These are phyloP conservation scores for Pythium vanterpoolii DNA, from an alignment of 352 stramenopile species.

Conservation along the genomic window DNA sequence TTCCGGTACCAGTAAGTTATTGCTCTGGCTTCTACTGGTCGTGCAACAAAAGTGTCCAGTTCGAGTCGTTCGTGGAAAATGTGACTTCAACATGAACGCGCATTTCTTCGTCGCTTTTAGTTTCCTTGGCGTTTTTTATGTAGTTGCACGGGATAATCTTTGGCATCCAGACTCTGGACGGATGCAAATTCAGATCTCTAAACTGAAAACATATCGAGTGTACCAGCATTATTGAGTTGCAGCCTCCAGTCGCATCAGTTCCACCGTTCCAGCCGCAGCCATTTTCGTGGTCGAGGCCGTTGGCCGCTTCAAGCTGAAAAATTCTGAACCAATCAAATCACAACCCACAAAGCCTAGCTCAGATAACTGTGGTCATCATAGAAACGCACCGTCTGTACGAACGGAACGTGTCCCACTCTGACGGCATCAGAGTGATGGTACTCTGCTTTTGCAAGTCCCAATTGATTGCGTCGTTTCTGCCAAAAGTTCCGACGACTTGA, in stretches of 20 bases:
- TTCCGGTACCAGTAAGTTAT: neutral
- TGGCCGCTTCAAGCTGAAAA: slow-evolving; percentile 10
- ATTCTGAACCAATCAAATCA: slow-evolving; percentile 9
- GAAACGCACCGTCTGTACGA: slow-evolving; percentile 2
- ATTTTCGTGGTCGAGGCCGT: slow-evolving; percentile 6
- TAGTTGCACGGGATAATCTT: too few relatives aligned
- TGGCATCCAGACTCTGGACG: neutral
- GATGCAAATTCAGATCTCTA: neutral
- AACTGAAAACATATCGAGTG: neutral
- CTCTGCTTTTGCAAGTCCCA: slow-evolving; percentile 4
- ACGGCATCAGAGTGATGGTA: slow-evolving; percentile 20
- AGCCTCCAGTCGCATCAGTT: slow-evolving; percentile 18
- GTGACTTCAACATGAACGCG: slow-evolving; percentile 10
- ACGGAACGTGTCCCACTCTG: slow-evolving; percentile 17
- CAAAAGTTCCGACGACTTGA: slow-evolving; percentile 11
- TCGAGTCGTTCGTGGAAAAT: neutral
- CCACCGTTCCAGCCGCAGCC: slow-evolving; percentile 9
- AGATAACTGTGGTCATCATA: slow-evolving; percentile 7
- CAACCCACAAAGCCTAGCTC: neutral
- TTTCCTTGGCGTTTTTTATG: neutral
- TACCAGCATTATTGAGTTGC: neutral
- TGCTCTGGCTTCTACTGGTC: slow-evolving; percentile 3
- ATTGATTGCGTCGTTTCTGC: slow-evolving; percentile 3
- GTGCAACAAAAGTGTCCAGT: slow-evolving; percentile 4
- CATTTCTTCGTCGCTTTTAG: slow-evolving; percentile 1